Evolutionary conservation across 1,284 basidiomycete genomes (phyloP), one percentile per base, ranked within the genome.

Genomic region (Rhodotorula mucilaginosa): DNA sequence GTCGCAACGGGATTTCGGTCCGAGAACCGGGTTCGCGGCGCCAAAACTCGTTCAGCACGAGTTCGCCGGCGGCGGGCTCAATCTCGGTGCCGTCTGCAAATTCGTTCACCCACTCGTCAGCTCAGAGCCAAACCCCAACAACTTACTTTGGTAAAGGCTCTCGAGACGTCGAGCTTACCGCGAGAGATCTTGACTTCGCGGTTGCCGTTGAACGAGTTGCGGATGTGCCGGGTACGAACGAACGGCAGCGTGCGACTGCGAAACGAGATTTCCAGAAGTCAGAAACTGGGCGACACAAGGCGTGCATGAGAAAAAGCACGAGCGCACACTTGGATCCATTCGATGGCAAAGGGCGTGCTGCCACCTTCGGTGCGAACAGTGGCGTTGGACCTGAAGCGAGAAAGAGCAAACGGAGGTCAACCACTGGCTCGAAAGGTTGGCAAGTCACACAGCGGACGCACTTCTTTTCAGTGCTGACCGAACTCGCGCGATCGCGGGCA

Each of bases 301-400:
- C n/a, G n/a, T n/a, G n/a, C n/a, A n/a, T n/a, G n/a, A n/a, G n/a
- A n/a, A n/a, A n/a, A n/a, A n/a, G n/a, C n/a, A n/a, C n/a, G n/a
- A n/a, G n/a, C 62, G 26, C 26, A 64, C 62, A 76, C 73, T 49
- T 87, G 87, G 64, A 95, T 79, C 95, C 95, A 98, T 77, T 94
- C 86, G 39, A 98, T 83, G 70, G 86, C 85, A 84, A 98, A 97
- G 1, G 90, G 85, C 65, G 86, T 86, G 19, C 90, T 91, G 16
- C 16, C 54, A 16, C 54, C 26, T 16, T 56, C 54, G n/a, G 54
- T 56, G 12, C n/a, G 23, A 26, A 29, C 26, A 13, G 26, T 7
- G 19, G 60, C 23, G 18, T 5, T 10, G 21, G n/a, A 19, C n/a
- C 54, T 29, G 26, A 57, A 19, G 26, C 5, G 34, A 21, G 21